Base-by-base conservation (phyloP, 179 eudicot genomes). In the Silene coronaria region DNA sequence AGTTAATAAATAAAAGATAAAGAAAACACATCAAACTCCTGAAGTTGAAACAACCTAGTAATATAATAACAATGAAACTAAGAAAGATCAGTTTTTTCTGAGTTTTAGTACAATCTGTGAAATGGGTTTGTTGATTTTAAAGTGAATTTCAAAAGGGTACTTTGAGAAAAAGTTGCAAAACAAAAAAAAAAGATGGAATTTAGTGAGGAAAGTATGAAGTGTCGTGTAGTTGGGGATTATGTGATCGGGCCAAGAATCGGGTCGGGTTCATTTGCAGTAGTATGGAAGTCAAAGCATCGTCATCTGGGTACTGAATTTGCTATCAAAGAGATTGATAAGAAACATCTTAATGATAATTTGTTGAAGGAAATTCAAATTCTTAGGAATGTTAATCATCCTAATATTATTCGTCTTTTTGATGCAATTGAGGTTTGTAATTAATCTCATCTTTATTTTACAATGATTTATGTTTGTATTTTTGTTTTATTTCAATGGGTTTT, bases 321-420 rank as follows among this genome's bases (percentile, higher is more conserved):
- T 0, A 83, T 87, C 75, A 87, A 87, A 77, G 90, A 85, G 84
- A 87, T 87, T 77, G 88, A 87, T 78, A 87, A 83, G 82, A 85
- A 85, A 69, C 82, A 83, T 78, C 74, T 87, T 59, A 85, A 82
- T 73, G 85, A 77, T 22, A 87, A 79, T 78, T 76, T 87, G 70
- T 78, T 72, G 85, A 87, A 87, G 81, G 90, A 87, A 66, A 85
- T 87, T 79, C 78, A 87, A 28, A 87, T 87, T 51, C 84, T 85
- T 63, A 79, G 80, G 75, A 78, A 83, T 59, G 82, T 83, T 46
- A 51, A 62, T 70, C 90, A 87, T 70, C 88, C 90, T 19, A 87
- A 87, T 61, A 87, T 87, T 24, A 84, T 87, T 71, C 88, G 88
- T 19, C 85, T 87, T 4, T 81, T 79, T 78, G 88, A 87, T 65